These are phyloP conservation scores for Ceratorhiza oryzae-sativae DNA, from an alignment of 1,284 basidiomycete species.

Conservation along the genomic window DNA sequence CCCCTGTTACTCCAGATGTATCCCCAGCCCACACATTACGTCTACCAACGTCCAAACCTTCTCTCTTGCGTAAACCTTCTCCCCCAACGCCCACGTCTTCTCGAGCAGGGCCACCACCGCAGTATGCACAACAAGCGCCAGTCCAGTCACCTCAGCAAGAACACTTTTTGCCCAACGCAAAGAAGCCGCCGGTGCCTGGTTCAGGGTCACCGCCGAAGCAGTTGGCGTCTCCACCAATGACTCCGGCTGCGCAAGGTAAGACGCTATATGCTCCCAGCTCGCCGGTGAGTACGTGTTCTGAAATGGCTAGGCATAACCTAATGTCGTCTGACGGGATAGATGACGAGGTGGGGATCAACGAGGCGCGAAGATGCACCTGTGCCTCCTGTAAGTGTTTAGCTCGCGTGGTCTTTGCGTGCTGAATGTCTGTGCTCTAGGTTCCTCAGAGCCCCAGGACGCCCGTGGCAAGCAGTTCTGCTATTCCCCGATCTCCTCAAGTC, in stretches of 20 bases:
- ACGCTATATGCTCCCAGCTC: background rate
- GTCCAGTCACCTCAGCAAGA: background rate
- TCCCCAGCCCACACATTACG: background rate
- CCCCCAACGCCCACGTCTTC: background rate
- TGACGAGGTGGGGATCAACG: background rate
- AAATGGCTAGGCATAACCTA: background rate
- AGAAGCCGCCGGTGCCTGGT: background rate
- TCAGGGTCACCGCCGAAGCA: background rate
- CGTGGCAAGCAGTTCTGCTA: background rate
- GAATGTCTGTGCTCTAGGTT: background rate
- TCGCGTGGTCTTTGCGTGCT: background rate
- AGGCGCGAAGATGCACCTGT: background rate
- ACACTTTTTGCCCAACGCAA: background rate
- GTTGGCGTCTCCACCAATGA: constrained; percentile 12
- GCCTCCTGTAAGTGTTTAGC: background rate
- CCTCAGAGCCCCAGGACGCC: background rate
- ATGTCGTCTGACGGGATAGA: background rate
- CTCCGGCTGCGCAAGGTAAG: background rate
- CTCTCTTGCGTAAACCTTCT: background rate
- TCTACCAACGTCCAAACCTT: background rate
- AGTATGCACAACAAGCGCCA: background rate
- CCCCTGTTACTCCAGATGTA: background rate
- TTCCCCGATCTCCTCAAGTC: background rate
- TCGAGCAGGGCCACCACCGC: background rate
- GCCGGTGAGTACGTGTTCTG: background rate